phyloP scores from a whole-genome alignment of 768 basidiomycete genomes.

The Termitomyces sp. region DNA sequence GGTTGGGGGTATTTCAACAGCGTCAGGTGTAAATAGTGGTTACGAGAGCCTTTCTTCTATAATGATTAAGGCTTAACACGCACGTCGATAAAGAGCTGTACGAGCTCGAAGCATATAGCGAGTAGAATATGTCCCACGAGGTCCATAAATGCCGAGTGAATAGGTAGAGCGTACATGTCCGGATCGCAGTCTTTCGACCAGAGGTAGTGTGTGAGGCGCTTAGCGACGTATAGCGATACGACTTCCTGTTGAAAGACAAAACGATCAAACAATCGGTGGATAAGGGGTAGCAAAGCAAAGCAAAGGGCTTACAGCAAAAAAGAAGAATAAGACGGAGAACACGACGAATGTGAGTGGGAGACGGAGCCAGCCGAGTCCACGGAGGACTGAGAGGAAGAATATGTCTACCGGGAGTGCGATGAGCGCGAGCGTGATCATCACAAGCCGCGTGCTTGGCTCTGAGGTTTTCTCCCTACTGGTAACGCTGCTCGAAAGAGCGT shows the following conservation, averaged over 20 bases:
- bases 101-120: constrained; percentile 69
- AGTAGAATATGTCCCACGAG: constrained; percentile 78
- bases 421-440: constrained; percentile 62
- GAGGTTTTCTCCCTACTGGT: constrained; percentile 3
- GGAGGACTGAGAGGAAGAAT: constrained; percentile 64
- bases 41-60: too few species aligned
- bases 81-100: constrained; percentile 29
- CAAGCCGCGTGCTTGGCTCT: constrained; percentile 42
- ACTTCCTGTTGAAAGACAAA: constrained; percentile 41
- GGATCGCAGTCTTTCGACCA: constrained; percentile 81
- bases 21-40: background rate
- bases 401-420: constrained; percentile 81
- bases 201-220: constrained; percentile 61
- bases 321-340: constrained; percentile 67
- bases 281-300: too few species aligned
- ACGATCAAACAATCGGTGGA: background rate
- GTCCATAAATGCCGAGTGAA: constrained; percentile 87
- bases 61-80: background rate
- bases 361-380: constrained; percentile 70
- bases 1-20: background rate
- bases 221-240: constrained; percentile 64
- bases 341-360: constrained; percentile 64
- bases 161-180: constrained; percentile 89
- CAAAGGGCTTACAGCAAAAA: constrained; percentile 56
- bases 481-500: constrained; percentile 10